These are phyloP conservation scores for Fusarium sterilihyphosum DNA, from an alignment of 2,329 filamentous ascomycete genomes.

Conservation along the genomic window DNA sequence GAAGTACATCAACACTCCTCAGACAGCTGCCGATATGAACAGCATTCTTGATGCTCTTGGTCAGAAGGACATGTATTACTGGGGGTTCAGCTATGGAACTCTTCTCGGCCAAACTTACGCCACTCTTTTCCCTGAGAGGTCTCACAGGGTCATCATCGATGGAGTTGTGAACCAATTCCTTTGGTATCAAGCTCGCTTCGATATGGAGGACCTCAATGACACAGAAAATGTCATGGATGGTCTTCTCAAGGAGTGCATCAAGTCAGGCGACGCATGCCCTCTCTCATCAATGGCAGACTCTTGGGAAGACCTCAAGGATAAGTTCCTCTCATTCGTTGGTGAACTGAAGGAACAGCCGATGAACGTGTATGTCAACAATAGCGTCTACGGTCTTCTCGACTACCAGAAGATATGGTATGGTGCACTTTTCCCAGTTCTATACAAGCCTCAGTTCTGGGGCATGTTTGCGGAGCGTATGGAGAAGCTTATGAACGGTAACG, in stretches of 20 bases:
- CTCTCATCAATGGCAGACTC: constrained; percentile 51
- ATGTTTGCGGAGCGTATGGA: constrained; percentile 49
- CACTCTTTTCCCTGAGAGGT: constrained; percentile 49
- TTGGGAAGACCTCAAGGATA: constrained; percentile 47
- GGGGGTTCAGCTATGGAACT: constrained; percentile 57
- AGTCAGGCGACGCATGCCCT: constrained; percentile 57
- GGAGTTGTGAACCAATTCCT: constrained; percentile 48
- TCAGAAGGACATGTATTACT: constrained; percentile 49
- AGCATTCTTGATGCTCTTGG: constrained; percentile 55
- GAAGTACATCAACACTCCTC: constrained; percentile 59
- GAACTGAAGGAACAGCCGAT: constrained; percentile 52
- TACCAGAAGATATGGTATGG: constrained; percentile 48
- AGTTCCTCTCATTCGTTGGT: constrained; percentile 47
- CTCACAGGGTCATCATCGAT: constrained; percentile 49
- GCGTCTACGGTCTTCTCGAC: constrained; percentile 52
- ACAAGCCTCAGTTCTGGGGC: constrained; percentile 52
- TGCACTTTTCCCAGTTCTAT: constrained; percentile 53
- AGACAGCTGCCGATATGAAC: constrained; percentile 63
- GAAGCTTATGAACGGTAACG: constrained; percentile 52
- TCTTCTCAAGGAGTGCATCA: constrained; percentile 49
- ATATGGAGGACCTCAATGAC: constrained; percentile 43
- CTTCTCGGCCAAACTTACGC: constrained; percentile 55
- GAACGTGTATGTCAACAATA: constrained; percentile 54
- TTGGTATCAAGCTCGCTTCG: constrained; percentile 45
- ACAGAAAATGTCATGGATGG: constrained; percentile 46